A percentile compares a stretch with the other conserved stretches of the same genome.
phyloP scores from a whole-genome alignment of 495 filamentous ascomycete genomes.

The Trichoderma erinaceum region DNA sequence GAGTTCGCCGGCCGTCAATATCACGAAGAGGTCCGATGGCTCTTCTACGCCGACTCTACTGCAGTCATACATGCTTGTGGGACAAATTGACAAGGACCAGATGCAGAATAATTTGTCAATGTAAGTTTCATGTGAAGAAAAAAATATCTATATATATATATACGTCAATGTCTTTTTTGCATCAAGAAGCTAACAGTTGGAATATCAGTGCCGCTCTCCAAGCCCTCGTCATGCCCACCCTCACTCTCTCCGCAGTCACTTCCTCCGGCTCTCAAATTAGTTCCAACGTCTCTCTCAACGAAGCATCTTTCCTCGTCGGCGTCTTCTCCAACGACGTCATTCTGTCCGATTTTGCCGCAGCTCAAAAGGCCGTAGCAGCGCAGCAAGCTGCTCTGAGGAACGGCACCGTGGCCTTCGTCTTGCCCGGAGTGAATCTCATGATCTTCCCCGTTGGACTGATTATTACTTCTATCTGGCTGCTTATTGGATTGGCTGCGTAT shows the following conservation, averaged over 20 bases:
- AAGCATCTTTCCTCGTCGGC: conserved; percentile 63
- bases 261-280: conserved; percentile 39
- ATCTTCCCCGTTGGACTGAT: conserved; percentile 64
- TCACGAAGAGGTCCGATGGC: not conserved
- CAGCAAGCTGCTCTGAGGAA: conserved; percentile 30
- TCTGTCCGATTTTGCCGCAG: conserved; percentile 35
- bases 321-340: conserved; percentile 51
- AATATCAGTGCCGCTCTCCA: conserved; percentile 45
- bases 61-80: conserved; percentile 49
- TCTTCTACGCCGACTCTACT: conserved; percentile 24
- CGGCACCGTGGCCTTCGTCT: conserved; percentile 49
- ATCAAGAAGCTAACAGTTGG: not conserved
- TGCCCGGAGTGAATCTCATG: conserved; percentile 60
- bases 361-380: conserved; percentile 35
- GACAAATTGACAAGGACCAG: conserved; percentile 42
- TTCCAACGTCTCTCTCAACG: conserved; percentile 57
- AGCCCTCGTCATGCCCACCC: conserved; percentile 54
- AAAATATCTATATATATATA: not conserved
- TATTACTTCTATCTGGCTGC: conserved; percentile 56
- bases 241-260: conserved; percentile 51
- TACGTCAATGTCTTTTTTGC: not conserved
- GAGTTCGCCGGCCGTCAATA: not conserved
- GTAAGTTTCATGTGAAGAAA: conserved; percentile 27
- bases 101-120: conserved; percentile 34
- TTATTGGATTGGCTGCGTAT: conserved; percentile 49